These are phyloP conservation scores for Cryptococcus jaspeensis DNA, from an alignment of 1,284 basidiomycete species.

Conservation along the genomic window DNA sequence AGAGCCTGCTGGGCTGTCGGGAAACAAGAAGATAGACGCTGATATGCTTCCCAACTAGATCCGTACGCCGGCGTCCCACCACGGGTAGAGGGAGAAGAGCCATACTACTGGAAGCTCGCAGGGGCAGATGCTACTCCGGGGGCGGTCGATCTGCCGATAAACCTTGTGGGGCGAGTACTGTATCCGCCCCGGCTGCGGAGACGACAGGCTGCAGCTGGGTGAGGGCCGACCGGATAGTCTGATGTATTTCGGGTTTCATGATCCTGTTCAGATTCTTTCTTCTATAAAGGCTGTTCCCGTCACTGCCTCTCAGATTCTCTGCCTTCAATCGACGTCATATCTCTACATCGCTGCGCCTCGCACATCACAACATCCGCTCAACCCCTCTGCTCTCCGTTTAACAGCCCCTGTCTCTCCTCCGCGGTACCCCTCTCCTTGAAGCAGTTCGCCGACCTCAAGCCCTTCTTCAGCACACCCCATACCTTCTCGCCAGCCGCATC, in stretches of 20 bases:
- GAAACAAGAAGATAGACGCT: background rate
- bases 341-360: background rate
- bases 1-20: no score
- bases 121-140: conserved; percentile 59
- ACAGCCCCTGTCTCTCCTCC: conserved; percentile 10
- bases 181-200: conserved; percentile 49
- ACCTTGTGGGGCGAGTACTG: conserved; percentile 69
- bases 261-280: background rate
- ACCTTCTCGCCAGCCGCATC: conserved; percentile 37
- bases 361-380: background rate
- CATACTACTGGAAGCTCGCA: conserved; percentile 34
- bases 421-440: conserved; percentile 8
- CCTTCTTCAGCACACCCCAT: conserved; percentile 30
- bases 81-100: background rate
- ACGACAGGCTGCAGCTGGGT: background rate
- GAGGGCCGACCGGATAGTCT: background rate
- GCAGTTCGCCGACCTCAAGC: background rate
- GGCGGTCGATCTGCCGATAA: conserved; percentile 76
- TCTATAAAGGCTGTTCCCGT: no score
- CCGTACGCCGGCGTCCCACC: conserved; percentile 9
- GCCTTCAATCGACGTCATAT: no score
- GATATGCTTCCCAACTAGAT: conserved; percentile 7
- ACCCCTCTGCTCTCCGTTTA: conserved; percentile 1
- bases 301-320: no score
- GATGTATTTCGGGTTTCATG: conserved; percentile 3